Evolutionary conservation across 768 basidiomycete species (phyloP).

Genomic region (Daedalea quercina): DNA sequence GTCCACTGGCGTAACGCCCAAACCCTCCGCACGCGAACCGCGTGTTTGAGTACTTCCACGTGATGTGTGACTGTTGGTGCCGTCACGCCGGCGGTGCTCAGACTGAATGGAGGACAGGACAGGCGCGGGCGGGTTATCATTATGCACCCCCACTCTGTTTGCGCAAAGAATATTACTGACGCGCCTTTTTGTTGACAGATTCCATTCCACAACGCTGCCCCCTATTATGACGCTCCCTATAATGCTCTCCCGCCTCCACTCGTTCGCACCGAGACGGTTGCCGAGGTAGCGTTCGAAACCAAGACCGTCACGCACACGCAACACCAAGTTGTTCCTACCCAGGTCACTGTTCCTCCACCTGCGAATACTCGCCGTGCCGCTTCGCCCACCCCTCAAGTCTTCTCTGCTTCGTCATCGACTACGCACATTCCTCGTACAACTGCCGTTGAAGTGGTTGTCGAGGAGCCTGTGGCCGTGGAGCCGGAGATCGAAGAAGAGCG

Average conservation of each 20-base stretch:
- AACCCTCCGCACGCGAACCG: slow-evolving; percentile 23
- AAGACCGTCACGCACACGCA: slow-evolving; percentile 35
- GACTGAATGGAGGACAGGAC: background rate
- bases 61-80: slow-evolving; percentile 26
- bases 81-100: slow-evolving; percentile 9
- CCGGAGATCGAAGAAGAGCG: slow-evolving; percentile 35
- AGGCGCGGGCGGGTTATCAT: slow-evolving; percentile 22
- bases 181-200: slow-evolving; percentile 10
- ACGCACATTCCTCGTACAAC: slow-evolving; percentile 64
- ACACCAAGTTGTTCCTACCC: slow-evolving; percentile 24
- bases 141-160: slow-evolving; percentile 21
- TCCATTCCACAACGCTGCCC: slow-evolving; percentile 5
- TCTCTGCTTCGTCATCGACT: slow-evolving; percentile 49
- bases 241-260: slow-evolving; percentile 36
- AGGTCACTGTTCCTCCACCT: slow-evolving; percentile 64
- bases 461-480: slow-evolving; percentile 46
- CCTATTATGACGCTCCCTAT: slow-evolving; percentile 3
- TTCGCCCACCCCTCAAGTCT: slow-evolving; percentile 61
- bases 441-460: slow-evolving; percentile 53
- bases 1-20: slow-evolving; percentile 10
- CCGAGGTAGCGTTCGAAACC: slow-evolving; percentile 46
- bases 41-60: slow-evolving; percentile 26
- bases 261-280: slow-evolving; percentile 50
- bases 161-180: slow-evolving; percentile 17
- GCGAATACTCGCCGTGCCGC: slow-evolving; percentile 74